Evolutionary conservation across 345 rosid species (phyloP).

Genomic region (Noccaea bulbosa): DNA sequence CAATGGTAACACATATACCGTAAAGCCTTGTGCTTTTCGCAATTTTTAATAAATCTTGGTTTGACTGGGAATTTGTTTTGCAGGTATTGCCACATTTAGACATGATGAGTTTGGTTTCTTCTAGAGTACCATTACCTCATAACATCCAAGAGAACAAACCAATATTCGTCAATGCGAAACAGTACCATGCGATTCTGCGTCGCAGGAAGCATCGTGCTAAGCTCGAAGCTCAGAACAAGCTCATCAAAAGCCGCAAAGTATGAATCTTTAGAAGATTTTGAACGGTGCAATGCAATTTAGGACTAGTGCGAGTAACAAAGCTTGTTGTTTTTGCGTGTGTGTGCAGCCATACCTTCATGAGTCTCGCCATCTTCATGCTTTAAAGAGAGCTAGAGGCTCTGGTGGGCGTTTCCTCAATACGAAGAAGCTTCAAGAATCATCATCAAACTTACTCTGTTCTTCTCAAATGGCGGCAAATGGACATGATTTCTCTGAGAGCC

Average conservation of each 20-base stretch:
- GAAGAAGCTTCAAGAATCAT: conserved; percentile 55
- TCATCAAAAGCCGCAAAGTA: conserved; percentile 73
- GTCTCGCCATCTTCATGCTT: conserved; percentile 87
- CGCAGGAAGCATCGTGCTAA: conserved; percentile 80
- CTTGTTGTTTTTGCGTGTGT: neutral
- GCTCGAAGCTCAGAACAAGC: conserved; percentile 82
- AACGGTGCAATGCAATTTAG: neutral
- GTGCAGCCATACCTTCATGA: conserved; percentile 86
- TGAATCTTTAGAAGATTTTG: conserved; percentile 10
- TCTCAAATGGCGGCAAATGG: conserved; percentile 45
- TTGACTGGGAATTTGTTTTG: neutral
- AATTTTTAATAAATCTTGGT: neutral
- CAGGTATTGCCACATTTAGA: conserved; percentile 58
- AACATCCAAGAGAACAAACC: conserved; percentile 63
- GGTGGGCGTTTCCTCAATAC: conserved; percentile 84
- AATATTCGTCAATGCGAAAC: conserved; percentile 78
- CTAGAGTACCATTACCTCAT: conserved; percentile 72
- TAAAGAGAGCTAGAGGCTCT: conserved; percentile 76
- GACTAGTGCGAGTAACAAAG: conserved; percentile 14
- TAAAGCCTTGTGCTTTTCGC: conserved; percentile 1
- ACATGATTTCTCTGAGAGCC: conserved; percentile 20
- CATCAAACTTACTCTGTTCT: conserved; percentile 40
- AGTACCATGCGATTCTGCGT: conserved; percentile 82
- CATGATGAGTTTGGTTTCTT: conserved; percentile 53
- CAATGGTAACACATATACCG: conserved; percentile 44